Percentiles rank a stretch among this genome's conserved stretches.
These are phyloP conservation scores for Eutrema japonicum DNA, from an alignment of 345 rosid species.

Conservation along the genomic window DNA sequence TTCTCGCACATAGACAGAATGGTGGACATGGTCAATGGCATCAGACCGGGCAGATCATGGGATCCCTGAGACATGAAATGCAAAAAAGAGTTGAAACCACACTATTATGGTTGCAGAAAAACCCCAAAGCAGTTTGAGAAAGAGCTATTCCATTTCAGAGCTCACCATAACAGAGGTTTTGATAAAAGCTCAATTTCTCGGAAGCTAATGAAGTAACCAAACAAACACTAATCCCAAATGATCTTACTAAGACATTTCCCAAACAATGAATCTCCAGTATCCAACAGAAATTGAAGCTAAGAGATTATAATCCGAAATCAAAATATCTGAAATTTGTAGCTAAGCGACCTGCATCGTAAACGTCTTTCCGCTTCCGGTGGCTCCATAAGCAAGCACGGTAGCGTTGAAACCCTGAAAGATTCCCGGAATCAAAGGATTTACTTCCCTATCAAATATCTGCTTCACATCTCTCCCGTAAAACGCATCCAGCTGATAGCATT, in stretches of 20 bases:
- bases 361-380: conserved; percentile 95
- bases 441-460: conserved; percentile 72
- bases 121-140: not conserved
- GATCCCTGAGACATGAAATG: conserved; percentile 61
- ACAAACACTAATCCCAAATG: not conserved
- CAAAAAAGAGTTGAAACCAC: conserved; percentile 15
- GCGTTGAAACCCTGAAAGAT: conserved; percentile 72
- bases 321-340: not conserved
- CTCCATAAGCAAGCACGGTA: conserved; percentile 90
- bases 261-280: not conserved
- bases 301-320: not conserved
- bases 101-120: not conserved
- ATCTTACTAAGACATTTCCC: not conserved
- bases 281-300: not conserved
- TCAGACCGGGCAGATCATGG: conserved; percentile 64
- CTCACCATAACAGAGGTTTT: not conserved
- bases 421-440: conserved; percentile 65
- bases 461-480: conserved; percentile 70
- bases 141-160: conserved; percentile 8
- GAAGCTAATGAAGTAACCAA: not conserved
- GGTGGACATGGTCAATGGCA: conserved; percentile 73
- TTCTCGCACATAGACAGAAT: conserved; percentile 58
- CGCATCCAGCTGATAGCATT: conserved; percentile 76
- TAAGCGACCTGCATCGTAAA: conserved; percentile 83
- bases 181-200: not conserved